Evolutionary conservation across 1,139 yeast genomes (phyloP).

Genomic region (Lizanozyma gosingica): DNA sequence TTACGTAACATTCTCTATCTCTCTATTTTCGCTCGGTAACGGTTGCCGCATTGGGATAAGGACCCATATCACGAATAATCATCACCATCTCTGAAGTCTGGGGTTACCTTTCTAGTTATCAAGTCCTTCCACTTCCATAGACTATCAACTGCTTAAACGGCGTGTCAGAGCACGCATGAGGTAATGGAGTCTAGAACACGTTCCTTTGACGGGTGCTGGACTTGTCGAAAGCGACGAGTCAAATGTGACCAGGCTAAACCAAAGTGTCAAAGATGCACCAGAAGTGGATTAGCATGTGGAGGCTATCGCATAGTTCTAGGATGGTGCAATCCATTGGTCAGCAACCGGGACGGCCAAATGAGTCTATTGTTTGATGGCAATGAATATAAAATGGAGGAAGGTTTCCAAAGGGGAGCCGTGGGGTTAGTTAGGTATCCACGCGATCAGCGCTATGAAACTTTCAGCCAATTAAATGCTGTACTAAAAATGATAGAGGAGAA

Average conservation of each 20-base stretch:
- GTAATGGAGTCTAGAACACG: background rate
- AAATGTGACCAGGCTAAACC: slow-evolving; percentile 36
- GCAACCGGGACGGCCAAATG: background rate
- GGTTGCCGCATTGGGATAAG: no score
- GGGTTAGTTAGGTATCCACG: slow-evolving; percentile 26
- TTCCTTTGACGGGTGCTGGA: slow-evolving; percentile 38
- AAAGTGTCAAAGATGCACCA: slow-evolving; percentile 26
- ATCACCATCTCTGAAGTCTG: no score
- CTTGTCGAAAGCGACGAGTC: slow-evolving; percentile 36
- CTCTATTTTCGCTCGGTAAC: no score
- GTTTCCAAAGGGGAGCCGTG: slow-evolving; percentile 28
- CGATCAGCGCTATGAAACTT: slow-evolving; percentile 24
- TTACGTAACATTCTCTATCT: no score
- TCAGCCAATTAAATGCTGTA: slow-evolving; percentile 16
- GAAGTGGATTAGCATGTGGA: slow-evolving; percentile 27
- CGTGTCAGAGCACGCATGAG: no score
- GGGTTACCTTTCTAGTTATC: no score
- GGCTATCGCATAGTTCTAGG: slow-evolving; percentile 34
- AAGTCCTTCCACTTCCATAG: no score
- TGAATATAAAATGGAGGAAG: slow-evolving; percentile 11
- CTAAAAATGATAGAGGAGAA: slow-evolving; percentile 20
- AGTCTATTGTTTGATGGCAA: slow-evolving; percentile 4
- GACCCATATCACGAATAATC: no score
- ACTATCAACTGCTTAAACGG: no score
- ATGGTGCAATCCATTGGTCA: slow-evolving; percentile 24